Conservation (phyloP, 2,329 filamentous ascomycete genomes). For the Microcyclospora pomicola region DNA sequence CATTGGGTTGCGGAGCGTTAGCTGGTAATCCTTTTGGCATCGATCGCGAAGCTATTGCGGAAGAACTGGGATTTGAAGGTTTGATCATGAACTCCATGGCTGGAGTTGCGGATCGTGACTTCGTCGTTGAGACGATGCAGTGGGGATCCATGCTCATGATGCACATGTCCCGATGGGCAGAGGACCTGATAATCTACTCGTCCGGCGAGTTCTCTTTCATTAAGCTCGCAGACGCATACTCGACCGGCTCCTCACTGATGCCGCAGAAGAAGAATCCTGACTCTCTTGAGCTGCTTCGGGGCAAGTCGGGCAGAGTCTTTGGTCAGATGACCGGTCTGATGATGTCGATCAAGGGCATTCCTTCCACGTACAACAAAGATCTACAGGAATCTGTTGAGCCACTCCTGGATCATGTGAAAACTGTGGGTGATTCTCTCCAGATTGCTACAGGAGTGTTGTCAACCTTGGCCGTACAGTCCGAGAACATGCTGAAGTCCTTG, state of each 20-base stretch:
- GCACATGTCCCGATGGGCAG: constrained; percentile 66
- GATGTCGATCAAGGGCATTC: constrained; percentile 62
- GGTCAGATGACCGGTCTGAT: constrained; percentile 71
- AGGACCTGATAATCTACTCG: constrained; percentile 77
- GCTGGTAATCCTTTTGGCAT: constrained; percentile 74
- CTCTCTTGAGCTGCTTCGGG: constrained; percentile 59
- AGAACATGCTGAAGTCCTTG: constrained; percentile 66
- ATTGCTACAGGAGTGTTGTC: constrained; percentile 71
- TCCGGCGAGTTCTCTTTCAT: constrained; percentile 66
- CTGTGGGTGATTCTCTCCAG: constrained; percentile 63
- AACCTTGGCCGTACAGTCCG: constrained; percentile 54
- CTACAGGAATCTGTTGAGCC: constrained; percentile 78
- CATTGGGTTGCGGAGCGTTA: constrained; percentile 62
- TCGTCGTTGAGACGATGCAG: constrained; percentile 67
- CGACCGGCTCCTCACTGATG: constrained; percentile 64
- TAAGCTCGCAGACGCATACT: constrained; percentile 63
- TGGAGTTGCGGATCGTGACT: constrained; percentile 65
- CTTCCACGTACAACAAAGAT: constrained; percentile 81
- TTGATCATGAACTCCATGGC: constrained; percentile 66
- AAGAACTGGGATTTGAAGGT: constrained; percentile 67
- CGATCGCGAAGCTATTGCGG: constrained; percentile 63
- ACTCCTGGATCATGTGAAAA: constrained; percentile 75
- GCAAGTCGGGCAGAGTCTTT: constrained; percentile 62
- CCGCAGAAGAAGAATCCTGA: constrained; percentile 78
- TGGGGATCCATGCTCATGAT: constrained; percentile 68